phyloP scores from a whole-genome alignment of 305 asterid genomes.

The Solanum hybrid region DNA sequence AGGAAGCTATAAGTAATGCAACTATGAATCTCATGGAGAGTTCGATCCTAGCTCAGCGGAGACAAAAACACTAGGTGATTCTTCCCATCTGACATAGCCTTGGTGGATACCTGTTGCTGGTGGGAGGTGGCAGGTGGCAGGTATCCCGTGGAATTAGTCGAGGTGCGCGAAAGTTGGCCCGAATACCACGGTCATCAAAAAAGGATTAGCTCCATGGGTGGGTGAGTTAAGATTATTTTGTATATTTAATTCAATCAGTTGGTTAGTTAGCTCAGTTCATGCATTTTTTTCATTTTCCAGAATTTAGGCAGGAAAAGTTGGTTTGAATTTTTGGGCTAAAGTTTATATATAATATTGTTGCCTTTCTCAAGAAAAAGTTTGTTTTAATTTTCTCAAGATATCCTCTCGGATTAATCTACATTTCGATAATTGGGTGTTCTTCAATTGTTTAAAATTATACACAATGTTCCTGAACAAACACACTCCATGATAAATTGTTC shows the following conservation, averaged over 20 bases:
- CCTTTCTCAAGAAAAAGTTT: not conserved
- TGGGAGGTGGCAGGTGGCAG: not conserved
- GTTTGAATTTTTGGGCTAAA: not conserved
- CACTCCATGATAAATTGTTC: constrained; percentile 1
- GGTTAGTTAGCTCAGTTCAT: constrained; percentile 1
- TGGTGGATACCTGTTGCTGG: not conserved
- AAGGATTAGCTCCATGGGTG: not conserved
- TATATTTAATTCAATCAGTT: not conserved
- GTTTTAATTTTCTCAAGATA: not conserved
- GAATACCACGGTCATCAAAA: not conserved
- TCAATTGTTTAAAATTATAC: not conserved
- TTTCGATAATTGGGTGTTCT: not conserved
- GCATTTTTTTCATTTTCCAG: not conserved
- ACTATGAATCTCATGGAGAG: not conserved
- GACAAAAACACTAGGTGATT: not conserved
- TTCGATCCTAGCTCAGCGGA: not conserved
- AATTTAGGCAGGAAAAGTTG: constrained; percentile 1
- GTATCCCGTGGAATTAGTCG: not conserved
- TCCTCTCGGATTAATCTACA: not conserved
- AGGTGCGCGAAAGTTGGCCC: not conserved
- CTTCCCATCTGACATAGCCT: not conserved
- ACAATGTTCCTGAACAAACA: not conserved
- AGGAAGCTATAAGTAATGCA: not conserved
- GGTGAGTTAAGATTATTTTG: not conserved
- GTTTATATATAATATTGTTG: not conserved